These are phyloP conservation scores for Rhodotorula diobovata DNA, from an alignment of 768 basidiomycete genomes.

Conservation along the genomic window DNA sequence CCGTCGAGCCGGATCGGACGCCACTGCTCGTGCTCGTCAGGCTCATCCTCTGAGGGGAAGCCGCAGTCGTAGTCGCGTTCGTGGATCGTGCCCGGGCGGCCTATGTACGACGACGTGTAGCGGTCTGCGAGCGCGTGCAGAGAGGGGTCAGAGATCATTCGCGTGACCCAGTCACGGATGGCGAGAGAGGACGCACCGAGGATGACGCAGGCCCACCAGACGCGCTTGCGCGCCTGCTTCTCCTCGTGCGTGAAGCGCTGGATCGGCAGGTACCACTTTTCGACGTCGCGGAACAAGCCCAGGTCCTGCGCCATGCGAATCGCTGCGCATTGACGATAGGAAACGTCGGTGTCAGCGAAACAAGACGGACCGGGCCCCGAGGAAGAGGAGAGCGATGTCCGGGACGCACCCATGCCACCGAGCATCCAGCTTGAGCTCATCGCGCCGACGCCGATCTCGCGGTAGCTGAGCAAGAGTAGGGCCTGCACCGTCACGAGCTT, in stretches of 20 bases:
- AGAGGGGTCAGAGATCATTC: background rate
- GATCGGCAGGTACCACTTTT: slow-evolving; percentile 42
- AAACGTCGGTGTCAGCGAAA: too few species aligned
- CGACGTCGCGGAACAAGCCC: slow-evolving; percentile 43
- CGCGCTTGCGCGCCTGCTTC: slow-evolving; percentile 45
- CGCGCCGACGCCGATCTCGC: slow-evolving; percentile 77
- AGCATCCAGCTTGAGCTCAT: slow-evolving; percentile 87
- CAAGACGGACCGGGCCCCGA: background rate
- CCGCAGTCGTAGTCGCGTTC: slow-evolving; percentile 46
- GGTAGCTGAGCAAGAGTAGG: slow-evolving; percentile 71
- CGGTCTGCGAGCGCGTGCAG: slow-evolving; percentile 13
- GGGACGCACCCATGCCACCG: slow-evolving; percentile 52
- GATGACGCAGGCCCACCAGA: slow-evolving; percentile 45
- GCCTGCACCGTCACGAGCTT: slow-evolving; percentile 72
- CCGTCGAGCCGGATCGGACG: slow-evolving; percentile 41
- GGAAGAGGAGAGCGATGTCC: background rate
- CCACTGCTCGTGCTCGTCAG: slow-evolving; percentile 46
- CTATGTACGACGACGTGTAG: slow-evolving; percentile 33
- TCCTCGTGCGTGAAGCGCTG: slow-evolving; percentile 44
- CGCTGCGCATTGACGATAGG: slow-evolving; percentile 52
- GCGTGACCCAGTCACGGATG: background rate
- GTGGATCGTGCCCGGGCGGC: slow-evolving; percentile 39
- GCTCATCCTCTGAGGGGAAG: slow-evolving; percentile 44
- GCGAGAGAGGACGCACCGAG: slow-evolving; percentile 40
- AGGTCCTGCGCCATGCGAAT: slow-evolving; percentile 63